Conservation (phyloP, 2,329 filamentous ascomycete species). For the Fusarium caatingaense region DNA sequence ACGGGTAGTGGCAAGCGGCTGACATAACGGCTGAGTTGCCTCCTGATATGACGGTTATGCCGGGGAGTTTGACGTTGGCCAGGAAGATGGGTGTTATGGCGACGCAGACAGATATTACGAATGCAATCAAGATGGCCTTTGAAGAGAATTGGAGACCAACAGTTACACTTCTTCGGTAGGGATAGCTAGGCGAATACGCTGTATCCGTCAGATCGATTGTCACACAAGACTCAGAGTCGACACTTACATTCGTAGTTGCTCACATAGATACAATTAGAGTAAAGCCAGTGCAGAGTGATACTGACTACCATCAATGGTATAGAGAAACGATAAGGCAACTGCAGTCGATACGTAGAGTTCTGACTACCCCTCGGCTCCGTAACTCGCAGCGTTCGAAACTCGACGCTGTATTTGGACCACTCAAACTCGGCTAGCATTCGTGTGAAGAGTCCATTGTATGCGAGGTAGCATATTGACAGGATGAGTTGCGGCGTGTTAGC, state of each 20-base stretch:
- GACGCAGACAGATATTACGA: conserved; percentile 9
- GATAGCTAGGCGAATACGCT: conserved; percentile 5
- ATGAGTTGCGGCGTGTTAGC: conserved; percentile 31
- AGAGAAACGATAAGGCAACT: conserved; percentile 38
- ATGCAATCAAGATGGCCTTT: conserved; percentile 16
- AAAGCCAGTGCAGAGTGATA: conserved; percentile 38
- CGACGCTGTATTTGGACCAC: conserved; percentile 25
- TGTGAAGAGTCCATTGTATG: conserved; percentile 32
- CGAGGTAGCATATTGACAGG: conserved; percentile 29
- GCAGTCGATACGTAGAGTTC: conserved; percentile 35
- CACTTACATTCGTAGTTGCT: conserved; percentile 35
- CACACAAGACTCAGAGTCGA: rapidly evolving
- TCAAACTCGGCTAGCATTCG: conserved; percentile 38
- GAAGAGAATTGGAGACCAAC: conserved; percentile 27
- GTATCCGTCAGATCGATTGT: not conserved
- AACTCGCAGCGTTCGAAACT: conserved; percentile 27
- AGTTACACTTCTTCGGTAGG: not conserved
- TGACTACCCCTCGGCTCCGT: conserved; percentile 30
- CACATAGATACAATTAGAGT: conserved; percentile 37
- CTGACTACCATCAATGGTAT: conserved; percentile 34
- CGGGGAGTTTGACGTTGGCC: conserved; percentile 22
- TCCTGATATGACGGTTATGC: conserved; percentile 27
- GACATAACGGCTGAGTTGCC: conserved; percentile 34
- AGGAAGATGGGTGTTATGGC: conserved; percentile 13
- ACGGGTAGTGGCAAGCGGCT: conserved; percentile 29